Percentiles rank a stretch among this genome's conserved stretches.
Evolutionary conservation across 306 rosid genomes (phyloP).

Genomic region (Mucuna pruriens): DNA sequence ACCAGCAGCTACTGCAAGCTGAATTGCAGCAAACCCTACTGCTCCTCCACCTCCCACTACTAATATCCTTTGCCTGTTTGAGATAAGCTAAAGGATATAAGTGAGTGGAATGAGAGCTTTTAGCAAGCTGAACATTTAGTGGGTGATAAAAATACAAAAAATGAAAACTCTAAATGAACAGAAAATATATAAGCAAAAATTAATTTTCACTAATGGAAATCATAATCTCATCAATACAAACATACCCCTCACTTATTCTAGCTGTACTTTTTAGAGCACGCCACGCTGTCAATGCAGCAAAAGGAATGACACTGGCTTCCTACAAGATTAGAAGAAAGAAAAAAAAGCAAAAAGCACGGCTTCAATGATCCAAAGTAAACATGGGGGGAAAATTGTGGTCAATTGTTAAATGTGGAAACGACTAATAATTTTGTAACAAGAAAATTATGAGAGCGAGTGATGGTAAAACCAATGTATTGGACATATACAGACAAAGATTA

Average conservation of each 20-base stretch:
- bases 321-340: constrained; percentile 29
- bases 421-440: constrained; percentile 1
- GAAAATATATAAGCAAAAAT: constrained; percentile 7
- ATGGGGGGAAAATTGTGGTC: not conserved
- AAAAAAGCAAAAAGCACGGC: not conserved
- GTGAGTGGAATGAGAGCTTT: constrained; percentile 31
- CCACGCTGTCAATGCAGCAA: constrained; percentile 99
- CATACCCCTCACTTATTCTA: constrained; percentile 91
- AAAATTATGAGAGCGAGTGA: constrained; percentile 7
- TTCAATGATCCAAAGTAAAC: constrained; percentile 26
- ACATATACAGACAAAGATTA: constrained; percentile 16
- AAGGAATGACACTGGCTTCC: constrained; percentile 97
- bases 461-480: constrained; percentile 3
- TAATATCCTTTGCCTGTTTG: constrained; percentile 78
- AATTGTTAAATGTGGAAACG: constrained; percentile 25
- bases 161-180: not conserved
- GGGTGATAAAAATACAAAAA: constrained; percentile 23
- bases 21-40: constrained; percentile 86
- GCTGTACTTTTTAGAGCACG: constrained; percentile 92
- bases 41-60: constrained; percentile 99
- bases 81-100: constrained; percentile 41
- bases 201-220: constrained; percentile 20
- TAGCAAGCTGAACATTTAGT: constrained; percentile 20
- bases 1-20: constrained; percentile 82
- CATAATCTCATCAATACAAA: constrained; percentile 23